Evolutionary conservation across 2,329 filamentous ascomycete species (phyloP), one percentile per base, ranked within the genome.

Genomic region (Tympanopsis confertula): DNA sequence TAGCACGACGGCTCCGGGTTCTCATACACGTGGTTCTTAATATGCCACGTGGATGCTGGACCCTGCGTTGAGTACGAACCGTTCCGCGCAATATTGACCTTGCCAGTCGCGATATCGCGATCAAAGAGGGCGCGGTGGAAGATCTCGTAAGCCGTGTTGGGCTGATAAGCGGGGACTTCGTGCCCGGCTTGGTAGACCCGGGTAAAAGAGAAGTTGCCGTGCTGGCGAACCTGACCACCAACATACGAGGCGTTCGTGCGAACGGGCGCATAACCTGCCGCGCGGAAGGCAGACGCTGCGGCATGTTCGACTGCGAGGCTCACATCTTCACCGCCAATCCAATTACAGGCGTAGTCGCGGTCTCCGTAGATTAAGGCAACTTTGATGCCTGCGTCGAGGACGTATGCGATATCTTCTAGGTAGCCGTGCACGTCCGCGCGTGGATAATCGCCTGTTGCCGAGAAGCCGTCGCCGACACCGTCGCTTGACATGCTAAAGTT

Each of bases 331-430:
- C 63, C 69, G 2, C 68, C 69, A 35, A 68, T 57, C 70, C 68
- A 72, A 43, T 67, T 66, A 44, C 65, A 68, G 10, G 59, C 56
- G 41, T 62, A 75, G 44, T 75, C 71, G 2, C 65, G 58, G 43
- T 76, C 72, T 4, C 71, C 71, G 42, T 74, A 71, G 5, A 72
- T 54, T 5, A 74, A 54, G 4, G 66, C 58, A 3, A 75, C 66
- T 38, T 66, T 66, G 35, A 74, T 59, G 4, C 69, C 70, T 4
- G 61, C 54, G 38, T 74, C 68, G 7, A 77, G 59, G 1, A 77
- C 53, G 38, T 67, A 67, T 2, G 58, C 61, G 0, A 71, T 44
- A 38, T 66, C 59, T 33, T 60, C 56, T 17, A 65, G 35, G 19
- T 41, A 44, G 5, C 44, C 44, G 43, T 28, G 14, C 43, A 42